Conservation (phyloP, 768 basidiomycete genomes). For the Pisolithus sp. region DNA sequence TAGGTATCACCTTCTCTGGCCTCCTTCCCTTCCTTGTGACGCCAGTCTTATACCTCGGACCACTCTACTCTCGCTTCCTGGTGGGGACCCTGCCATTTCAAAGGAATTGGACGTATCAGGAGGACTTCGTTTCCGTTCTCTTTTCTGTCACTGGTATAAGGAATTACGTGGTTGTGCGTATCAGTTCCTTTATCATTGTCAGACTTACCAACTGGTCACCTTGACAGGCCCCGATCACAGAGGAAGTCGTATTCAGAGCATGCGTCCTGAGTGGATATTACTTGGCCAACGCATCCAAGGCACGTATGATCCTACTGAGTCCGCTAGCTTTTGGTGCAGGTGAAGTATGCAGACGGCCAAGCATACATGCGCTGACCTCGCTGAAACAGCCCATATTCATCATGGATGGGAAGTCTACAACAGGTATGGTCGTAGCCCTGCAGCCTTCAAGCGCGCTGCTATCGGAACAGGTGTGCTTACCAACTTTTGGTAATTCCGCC, state of each 20-base stretch:
- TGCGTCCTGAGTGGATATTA: constrained; percentile 73
- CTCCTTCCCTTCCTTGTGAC: constrained; percentile 55
- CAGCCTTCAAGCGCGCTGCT: constrained; percentile 60
- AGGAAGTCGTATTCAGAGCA: constrained; percentile 87
- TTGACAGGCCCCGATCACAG: constrained; percentile 77
- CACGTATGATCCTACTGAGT: constrained; percentile 66
- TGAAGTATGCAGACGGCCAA: constrained; percentile 28
- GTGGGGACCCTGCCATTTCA: constrained; percentile 50
- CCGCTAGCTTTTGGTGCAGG: constrained; percentile 89
- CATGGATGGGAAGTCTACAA: constrained; percentile 87
- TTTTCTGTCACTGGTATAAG: constrained; percentile 54
- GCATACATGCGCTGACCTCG: not conserved
- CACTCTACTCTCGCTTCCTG: constrained; percentile 56
- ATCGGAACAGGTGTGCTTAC: constrained; percentile 44
- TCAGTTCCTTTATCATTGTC: not conserved
- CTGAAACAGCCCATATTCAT: constrained; percentile 72
- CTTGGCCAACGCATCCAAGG: constrained; percentile 50
- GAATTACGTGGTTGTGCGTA: constrained; percentile 55
- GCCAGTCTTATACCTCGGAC: constrained; percentile 72
- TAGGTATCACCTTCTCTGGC: constrained; percentile 32
- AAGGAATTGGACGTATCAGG: constrained; percentile 37
- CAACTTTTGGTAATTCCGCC: not conserved
- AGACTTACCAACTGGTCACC: not conserved
- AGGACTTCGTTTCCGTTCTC: constrained; percentile 36
- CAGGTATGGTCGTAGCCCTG: constrained; percentile 57